Conservation (phyloP, 495 filamentous ascomycete species). For the Podospora fimiseda region DNA sequence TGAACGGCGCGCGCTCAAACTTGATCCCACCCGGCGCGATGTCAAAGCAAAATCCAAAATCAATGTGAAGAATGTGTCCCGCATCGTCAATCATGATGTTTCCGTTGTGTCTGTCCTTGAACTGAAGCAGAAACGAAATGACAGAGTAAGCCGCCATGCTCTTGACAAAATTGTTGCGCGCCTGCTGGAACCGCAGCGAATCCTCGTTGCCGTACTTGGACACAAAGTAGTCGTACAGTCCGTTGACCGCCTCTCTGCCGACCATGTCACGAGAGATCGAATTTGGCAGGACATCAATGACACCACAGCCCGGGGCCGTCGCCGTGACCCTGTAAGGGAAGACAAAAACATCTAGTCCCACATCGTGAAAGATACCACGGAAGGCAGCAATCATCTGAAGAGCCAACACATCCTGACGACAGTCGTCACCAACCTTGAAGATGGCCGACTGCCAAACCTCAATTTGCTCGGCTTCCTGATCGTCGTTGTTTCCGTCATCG, state of each 20-base stretch:
- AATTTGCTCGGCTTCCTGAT: constrained; percentile 50
- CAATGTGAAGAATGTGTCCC: constrained; percentile 96
- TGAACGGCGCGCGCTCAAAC: constrained; percentile 97
- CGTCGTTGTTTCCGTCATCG: constrained; percentile 30
- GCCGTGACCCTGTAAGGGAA: constrained; percentile 97
- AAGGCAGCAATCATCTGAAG: constrained; percentile 97
- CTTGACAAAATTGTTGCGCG: constrained; percentile 95
- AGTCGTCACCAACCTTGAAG: constrained; percentile 99
- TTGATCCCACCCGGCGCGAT: constrained; percentile 94
- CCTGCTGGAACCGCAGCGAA: constrained; percentile 88
- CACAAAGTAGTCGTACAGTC: constrained; percentile 95
- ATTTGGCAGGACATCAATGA: constrained; percentile 96
- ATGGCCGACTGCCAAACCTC: constrained; percentile 99
- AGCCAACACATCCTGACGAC: constrained; percentile 92
- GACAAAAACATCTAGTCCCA: constrained; percentile 93
- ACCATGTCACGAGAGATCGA: constrained; percentile 98
- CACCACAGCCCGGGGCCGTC: constrained; percentile 95
- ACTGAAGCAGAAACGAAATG: constrained; percentile 92
- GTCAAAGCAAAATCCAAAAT: constrained; percentile 99
- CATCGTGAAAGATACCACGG: constrained; percentile 87
- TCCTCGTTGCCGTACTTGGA: constrained; percentile 96
- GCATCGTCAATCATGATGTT: constrained; percentile 99
- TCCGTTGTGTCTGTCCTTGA: constrained; percentile 98
- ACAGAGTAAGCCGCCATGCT: constrained; percentile 99
- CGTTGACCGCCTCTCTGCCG: constrained; percentile 93